Evolutionary conservation across 805 yeast genomes (phyloP).

Genomic region (Metschnikowia continentalis): DNA sequence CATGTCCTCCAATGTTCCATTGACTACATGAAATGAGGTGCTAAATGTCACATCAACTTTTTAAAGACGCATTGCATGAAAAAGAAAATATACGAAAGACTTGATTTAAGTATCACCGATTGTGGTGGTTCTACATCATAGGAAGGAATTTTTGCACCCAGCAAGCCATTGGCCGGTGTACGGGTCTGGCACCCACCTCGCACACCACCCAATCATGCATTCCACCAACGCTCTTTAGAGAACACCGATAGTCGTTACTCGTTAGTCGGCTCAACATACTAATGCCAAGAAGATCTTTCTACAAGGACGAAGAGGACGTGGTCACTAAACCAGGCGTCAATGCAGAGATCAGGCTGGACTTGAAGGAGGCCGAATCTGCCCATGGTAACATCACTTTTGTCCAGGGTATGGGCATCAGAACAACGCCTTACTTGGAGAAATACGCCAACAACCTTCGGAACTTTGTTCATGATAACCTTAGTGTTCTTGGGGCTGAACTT

Average conservation of each 20-base stretch:
- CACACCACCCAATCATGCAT: not conserved
- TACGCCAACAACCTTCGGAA: constrained; percentile 38
- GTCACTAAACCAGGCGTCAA: constrained; percentile 48
- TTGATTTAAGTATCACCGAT: no score
- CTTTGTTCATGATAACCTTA: constrained; percentile 34
- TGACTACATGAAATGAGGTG: no score
- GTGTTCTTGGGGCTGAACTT: constrained; percentile 40
- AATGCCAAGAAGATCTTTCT: constrained; percentile 39
- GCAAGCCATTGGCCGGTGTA: not conserved
- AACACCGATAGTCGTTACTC: not conserved
- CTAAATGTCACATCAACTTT: no score
- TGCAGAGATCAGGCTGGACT: constrained; percentile 31
- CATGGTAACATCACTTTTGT: constrained; percentile 40
- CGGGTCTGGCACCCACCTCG: not conserved
- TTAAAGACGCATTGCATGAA: no score
- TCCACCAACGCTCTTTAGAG: no score
- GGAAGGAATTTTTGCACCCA: not conserved
- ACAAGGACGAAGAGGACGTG: constrained; percentile 48
- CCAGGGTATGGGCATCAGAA: constrained; percentile 52
- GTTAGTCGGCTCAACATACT: not conserved
- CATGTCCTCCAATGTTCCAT: no score
- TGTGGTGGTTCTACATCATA: not conserved
- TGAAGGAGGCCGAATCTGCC: constrained; percentile 36
- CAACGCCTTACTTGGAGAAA: constrained; percentile 45
- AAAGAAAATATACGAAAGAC: no score